Evolutionary conservation across 1,139 yeast genomes (phyloP).

Genomic region (Candida sp.): DNA sequence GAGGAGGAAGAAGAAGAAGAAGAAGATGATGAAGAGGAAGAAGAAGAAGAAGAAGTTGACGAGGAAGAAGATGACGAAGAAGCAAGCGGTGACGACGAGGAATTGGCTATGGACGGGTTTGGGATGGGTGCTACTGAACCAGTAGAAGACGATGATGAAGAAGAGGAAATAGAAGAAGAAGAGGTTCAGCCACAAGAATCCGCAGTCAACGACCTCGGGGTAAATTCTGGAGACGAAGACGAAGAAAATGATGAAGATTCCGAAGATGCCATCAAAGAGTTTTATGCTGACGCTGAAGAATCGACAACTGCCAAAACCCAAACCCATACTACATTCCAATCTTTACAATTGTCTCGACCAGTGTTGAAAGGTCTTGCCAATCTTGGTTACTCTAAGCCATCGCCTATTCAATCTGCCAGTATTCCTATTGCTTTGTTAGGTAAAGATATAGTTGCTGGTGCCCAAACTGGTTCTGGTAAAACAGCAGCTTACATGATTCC

Average conservation of each 20-base stretch:
- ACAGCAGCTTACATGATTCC: slow-evolving; percentile 99
- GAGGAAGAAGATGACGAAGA: slow-evolving; percentile 25
- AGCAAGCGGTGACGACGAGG: slow-evolving; percentile 43
- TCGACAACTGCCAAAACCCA: slow-evolving; percentile 36
- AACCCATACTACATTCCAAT: slow-evolving; percentile 64
- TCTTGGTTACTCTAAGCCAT: slow-evolving; percentile 80
- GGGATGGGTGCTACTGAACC: slow-evolving; percentile 57
- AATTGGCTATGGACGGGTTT: slow-evolving; percentile 66
- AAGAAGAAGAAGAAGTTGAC: slow-evolving; percentile 18
- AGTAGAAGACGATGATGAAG: slow-evolving; percentile 22
- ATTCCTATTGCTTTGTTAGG: slow-evolving; percentile 93
- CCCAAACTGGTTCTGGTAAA: slow-evolving; percentile 99
- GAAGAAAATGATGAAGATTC: slow-evolving; percentile 53
- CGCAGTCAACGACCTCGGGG: slow-evolving; percentile 17
- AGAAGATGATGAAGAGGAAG: slow-evolving; percentile 22
- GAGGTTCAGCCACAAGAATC: slow-evolving; percentile 21
- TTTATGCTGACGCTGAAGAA: slow-evolving; percentile 57
- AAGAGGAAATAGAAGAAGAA: slow-evolving; percentile 17
- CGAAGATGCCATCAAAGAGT: slow-evolving; percentile 68
- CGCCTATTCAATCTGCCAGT: slow-evolving; percentile 91
- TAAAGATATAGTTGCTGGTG: slow-evolving; percentile 98
- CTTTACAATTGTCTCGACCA: slow-evolving; percentile 85
- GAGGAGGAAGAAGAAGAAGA: slow-evolving; percentile 29
- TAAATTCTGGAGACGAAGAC: slow-evolving; percentile 15
- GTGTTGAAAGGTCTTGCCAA: slow-evolving; percentile 77